Evolutionary conservation across 352 stramenopile species (phyloP).

Genomic region (Pythium rishiriense): DNA sequence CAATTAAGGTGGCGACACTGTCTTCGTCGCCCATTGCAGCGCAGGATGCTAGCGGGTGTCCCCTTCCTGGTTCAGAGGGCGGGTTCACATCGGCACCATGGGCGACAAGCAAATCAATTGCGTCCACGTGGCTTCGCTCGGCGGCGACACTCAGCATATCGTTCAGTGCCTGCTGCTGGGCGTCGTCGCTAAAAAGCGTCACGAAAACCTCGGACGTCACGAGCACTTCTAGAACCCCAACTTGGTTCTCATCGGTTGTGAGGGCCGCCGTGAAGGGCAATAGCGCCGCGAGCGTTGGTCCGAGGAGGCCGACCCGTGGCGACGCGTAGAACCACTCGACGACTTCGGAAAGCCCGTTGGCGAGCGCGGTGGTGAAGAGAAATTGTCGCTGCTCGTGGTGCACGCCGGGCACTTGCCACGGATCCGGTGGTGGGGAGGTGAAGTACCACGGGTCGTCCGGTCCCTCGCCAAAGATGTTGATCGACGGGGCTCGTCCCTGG

Average conservation of each 20-base stretch:
- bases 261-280: conserved; percentile 9
- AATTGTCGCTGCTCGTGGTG: conserved; percentile 1
- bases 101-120: conserved; percentile 8
- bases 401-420: background rate
- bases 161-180: conserved; percentile 3
- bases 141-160: conserved; percentile 9
- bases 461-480: conserved; percentile 6
- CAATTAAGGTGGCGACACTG: background rate
- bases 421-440: background rate
- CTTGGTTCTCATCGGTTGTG: conserved; percentile 16
- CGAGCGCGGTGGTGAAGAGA: conserved; percentile 6
- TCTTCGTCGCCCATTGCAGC: conserved; percentile 7
- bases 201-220: conserved; percentile 12
- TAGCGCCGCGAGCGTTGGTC: conserved; percentile 16
- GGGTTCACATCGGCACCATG: conserved; percentile 18
- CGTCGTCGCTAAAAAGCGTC: background rate
- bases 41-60: conserved; percentile 8
- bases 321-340: conserved; percentile 20
- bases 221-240: conserved; percentile 11
- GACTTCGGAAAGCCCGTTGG: conserved; percentile 3
- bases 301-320: background rate
- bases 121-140: conserved; percentile 10
- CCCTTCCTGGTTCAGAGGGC: background rate
- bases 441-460: conserved; percentile 22
- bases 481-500: background rate